Percentiles rank a stretch among this genome's conserved stretches.
These are phyloP conservation scores for Xenosphaeropsis pyriputrescens DNA, from an alignment of 2,329 filamentous ascomycete genomes.

Conservation along the genomic window DNA sequence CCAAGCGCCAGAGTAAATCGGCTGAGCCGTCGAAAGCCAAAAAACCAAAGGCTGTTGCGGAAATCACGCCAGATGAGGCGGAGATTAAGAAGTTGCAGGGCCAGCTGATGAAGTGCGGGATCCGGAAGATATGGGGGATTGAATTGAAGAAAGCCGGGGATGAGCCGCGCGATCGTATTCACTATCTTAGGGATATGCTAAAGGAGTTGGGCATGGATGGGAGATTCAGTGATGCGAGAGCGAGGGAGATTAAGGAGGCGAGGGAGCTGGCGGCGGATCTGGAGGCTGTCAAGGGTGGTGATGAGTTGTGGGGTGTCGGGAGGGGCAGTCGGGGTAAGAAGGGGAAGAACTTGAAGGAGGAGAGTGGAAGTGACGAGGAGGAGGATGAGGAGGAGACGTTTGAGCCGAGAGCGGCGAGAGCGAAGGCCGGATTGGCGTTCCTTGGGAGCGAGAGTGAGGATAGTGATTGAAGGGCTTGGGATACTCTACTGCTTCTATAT, in stretches of 20 bases:
- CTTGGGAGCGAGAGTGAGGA: constrained; percentile 24
- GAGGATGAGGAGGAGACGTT: constrained; percentile 12
- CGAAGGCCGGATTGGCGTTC: constrained; percentile 5
- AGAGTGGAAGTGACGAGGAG: constrained; percentile 15
- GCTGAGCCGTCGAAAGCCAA: constrained; percentile 23
- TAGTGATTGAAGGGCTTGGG: constrained; percentile 20
- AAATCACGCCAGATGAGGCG: constrained; percentile 46
- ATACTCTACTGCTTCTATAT: too few species aligned
- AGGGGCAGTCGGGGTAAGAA: constrained; percentile 18
- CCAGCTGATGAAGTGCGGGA: constrained; percentile 77
- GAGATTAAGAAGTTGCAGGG: constrained; percentile 83
- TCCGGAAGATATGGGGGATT: constrained; percentile 81
- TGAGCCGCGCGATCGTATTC: constrained; percentile 65
- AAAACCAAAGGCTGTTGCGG: constrained; percentile 22
- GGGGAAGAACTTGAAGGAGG: constrained; percentile 23
- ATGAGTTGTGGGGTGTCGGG: constrained; percentile 57
- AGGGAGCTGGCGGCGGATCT: constrained; percentile 75
- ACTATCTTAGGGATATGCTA: constrained; percentile 66
- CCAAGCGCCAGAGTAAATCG: constrained; percentile 26
- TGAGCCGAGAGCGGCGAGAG: constrained; percentile 11
- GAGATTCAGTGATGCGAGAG: constrained; percentile 73
- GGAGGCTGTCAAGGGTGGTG: constrained; percentile 71
- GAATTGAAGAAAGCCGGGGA: constrained; percentile 64
- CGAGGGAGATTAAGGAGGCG: constrained; percentile 73
- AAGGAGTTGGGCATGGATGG: constrained; percentile 76